Evolutionary conservation across 768 basidiomycete species (phyloP).

Genomic region (Collybia mongolica): DNA sequence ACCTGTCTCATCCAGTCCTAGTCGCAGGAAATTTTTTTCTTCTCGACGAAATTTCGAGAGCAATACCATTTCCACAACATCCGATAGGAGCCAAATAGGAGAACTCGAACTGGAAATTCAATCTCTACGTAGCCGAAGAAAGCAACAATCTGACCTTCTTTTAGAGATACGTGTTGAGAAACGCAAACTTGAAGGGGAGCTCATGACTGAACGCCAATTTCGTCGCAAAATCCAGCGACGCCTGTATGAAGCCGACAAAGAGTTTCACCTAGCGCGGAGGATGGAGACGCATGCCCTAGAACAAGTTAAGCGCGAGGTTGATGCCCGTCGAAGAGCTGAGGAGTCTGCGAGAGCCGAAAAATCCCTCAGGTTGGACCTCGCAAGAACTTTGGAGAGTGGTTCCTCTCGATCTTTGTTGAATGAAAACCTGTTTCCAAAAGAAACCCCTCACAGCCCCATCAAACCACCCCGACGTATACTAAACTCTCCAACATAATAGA

Average conservation of each 20-base stretch:
- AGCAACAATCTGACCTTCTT: constrained; percentile 25
- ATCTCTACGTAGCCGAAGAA: constrained; percentile 32
- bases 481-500: too few species aligned
- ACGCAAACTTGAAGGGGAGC: constrained; percentile 43
- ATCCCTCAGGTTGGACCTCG: constrained; percentile 16
- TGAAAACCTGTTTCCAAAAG: too few species aligned
- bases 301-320: constrained; percentile 40
- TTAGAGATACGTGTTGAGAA: constrained; percentile 32
- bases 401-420: too few species aligned
- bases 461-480: too few species aligned
- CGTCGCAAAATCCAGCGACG: constrained; percentile 35
- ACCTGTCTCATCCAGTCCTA: too few species aligned
- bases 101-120: constrained; percentile 36
- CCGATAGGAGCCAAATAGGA: background rate
- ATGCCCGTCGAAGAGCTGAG: constrained; percentile 68
- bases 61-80: background rate
- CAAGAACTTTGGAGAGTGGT: constrained; percentile 8
- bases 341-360: constrained; percentile 43
- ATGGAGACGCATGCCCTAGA: constrained; percentile 26
- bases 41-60: too few species aligned
- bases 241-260: constrained; percentile 29
- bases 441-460: too few species aligned
- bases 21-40: background rate
- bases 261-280: constrained; percentile 27
- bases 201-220: constrained; percentile 28